These are phyloP conservation scores for Paraleonurus japonicus DNA, from an alignment of 257 asterid genomes.

Conservation along the genomic window DNA sequence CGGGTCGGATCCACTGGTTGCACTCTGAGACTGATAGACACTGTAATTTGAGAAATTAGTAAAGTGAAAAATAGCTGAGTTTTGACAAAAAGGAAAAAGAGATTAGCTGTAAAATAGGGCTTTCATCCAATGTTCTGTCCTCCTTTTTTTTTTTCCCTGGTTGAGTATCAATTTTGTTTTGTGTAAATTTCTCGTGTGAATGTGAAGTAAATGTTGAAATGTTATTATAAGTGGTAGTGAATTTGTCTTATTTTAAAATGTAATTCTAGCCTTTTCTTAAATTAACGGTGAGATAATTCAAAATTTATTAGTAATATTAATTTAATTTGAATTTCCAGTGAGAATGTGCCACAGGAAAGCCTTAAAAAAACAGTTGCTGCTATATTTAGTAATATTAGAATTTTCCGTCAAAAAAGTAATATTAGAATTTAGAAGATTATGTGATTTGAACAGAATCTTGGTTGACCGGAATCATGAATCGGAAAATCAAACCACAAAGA, in stretches of 20 bases:
- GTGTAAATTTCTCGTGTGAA: background rate
- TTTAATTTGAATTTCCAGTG: too few relatives aligned
- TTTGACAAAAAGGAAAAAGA: too few relatives aligned
- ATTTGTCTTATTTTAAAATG: too few relatives aligned
- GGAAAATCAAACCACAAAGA: too few relatives aligned
- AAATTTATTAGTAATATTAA: too few relatives aligned
- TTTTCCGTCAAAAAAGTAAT: too few relatives aligned
- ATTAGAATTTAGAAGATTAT: background rate
- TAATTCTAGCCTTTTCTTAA: too few relatives aligned
- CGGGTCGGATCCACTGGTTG: constrained; percentile 82
- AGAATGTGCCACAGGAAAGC: too few relatives aligned
- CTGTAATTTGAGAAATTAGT: constrained; percentile 1
- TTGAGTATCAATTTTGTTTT: background rate
- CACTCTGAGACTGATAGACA: constrained; percentile 37
- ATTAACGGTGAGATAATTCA: too few relatives aligned
- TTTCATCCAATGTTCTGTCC: background rate
- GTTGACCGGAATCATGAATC: background rate
- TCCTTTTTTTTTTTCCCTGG: background rate
- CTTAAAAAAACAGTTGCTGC: background rate
- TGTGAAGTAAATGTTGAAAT: background rate
- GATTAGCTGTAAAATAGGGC: background rate
- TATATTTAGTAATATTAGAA: background rate
- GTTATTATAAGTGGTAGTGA: background rate
- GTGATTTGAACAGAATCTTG: background rate
- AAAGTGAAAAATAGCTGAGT: constrained; percentile 21